These are phyloP conservation scores for Umbelopsis sp. DNA, from an alignment of 371 early-diverging fungal species.

Conservation along the genomic window DNA sequence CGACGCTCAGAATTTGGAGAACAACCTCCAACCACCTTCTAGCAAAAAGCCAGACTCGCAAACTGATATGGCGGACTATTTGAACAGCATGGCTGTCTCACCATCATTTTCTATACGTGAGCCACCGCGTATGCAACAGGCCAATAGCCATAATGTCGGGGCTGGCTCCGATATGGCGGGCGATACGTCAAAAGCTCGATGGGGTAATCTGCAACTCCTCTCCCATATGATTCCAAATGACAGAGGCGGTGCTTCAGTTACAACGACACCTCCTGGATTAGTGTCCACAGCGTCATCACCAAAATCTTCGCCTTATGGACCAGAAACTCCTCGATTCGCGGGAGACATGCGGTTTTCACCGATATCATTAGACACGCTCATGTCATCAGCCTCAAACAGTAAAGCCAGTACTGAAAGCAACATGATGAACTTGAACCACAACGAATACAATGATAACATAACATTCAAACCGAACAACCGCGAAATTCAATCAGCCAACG, in stretches of 20 bases:
- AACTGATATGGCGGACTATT: neutral
- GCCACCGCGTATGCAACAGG: neutral
- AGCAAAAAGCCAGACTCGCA: no score
- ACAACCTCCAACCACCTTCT: neutral
- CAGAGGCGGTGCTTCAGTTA: neutral
- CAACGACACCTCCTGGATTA: neutral
- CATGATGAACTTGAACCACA: neutral
- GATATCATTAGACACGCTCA: slow-evolving; percentile 1
- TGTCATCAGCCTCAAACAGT: neutral
- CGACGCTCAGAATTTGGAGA: neutral
- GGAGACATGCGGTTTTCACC: neutral
- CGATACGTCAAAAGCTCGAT: neutral
- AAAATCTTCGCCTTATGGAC: slow-evolving; percentile 14
- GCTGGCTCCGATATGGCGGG: slow-evolving; percentile 6
- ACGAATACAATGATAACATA: neutral
- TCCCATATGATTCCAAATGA: neutral
- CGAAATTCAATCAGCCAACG: neutral
- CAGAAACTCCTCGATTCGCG: neutral
- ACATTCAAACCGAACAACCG: neutral
- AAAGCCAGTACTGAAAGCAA: neutral
- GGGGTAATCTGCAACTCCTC: neutral
- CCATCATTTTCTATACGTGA: slow-evolving; percentile 9
- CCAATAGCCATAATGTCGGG: neutral
- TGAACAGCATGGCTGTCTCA: neutral
- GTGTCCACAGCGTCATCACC: neutral